Evolutionary conservation across 495 filamentous ascomycete species (phyloP).

Genomic region (Neurospora pannonica): DNA sequence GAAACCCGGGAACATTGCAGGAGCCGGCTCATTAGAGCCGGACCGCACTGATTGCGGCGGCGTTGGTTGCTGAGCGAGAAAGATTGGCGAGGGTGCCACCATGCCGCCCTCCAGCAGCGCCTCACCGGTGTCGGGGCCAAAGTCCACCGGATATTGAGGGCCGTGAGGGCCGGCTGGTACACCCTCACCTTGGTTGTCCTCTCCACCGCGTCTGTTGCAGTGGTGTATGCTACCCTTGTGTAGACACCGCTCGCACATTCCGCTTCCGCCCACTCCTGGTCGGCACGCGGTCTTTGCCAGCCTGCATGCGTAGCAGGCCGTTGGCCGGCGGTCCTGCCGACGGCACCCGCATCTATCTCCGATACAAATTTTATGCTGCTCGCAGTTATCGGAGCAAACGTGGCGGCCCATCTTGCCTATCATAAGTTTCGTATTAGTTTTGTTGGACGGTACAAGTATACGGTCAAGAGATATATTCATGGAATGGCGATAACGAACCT

Average conservation of each 20-base stretch:
- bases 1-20: not conserved
- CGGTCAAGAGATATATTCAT: not conserved
- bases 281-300: not conserved
- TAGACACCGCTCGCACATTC: not conserved
- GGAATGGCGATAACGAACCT: not conserved
- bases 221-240: not conserved
- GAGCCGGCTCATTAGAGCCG: not conserved
- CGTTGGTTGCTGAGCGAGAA: not conserved
- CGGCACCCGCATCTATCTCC: not conserved
- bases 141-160: not conserved
- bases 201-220: not conserved
- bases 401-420: not conserved
- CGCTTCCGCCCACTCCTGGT: not conserved
- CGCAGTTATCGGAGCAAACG: not conserved
- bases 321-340: not conserved
- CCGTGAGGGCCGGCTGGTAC: not conserved
- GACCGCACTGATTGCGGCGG: not conserved
- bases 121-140: not conserved
- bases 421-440: not conserved
- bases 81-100: not conserved
- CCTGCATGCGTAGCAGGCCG: not conserved
- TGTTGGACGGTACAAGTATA: not conserved
- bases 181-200: not conserved
- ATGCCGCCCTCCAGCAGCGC: not conserved
- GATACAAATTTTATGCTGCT: not conserved